Evolutionary conservation across 2,329 filamentous ascomycete genomes (phyloP), one percentile per base, ranked within the genome.

Genomic region (Sclerotinia sclerotiorum): DNA sequence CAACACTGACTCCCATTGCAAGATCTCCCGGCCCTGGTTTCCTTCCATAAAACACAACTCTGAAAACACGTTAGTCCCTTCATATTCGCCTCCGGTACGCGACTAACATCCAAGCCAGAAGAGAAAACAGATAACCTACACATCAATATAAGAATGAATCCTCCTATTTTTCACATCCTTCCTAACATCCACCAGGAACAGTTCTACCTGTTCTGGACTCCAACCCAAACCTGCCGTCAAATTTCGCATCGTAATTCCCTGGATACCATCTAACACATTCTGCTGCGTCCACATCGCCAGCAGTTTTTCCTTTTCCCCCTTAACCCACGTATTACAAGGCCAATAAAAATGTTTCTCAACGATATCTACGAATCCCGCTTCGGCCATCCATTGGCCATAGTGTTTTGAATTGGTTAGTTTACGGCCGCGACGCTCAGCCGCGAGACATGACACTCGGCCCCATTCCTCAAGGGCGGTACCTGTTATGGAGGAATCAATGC

Each of bases 321-420:
- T 82, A 0, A 84, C 82, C 84, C 85, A 87, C 15, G 79, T 74
- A 71, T 83, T 84, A 46, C 79, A 79, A 0, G 85, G 84, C 77
- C 84, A 82, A 74, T 82, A 83, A 72, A 79, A 83, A 7, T 82
- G 73, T 2, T 80, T 76, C 73, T 85, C 82, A 0, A 77, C 76
- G 0, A 88, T 81, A 66, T 86, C 81, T 56, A 80, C 77, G 70
- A 88, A 88, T 0, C 86, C 86, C 0, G 82, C 84, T 17, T 83
- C 82, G 3, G 78, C 76, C 72, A 87, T 79, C 66, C 81, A 79
- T 5, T 67, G 65, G 32, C 69, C 70, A 68, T 73, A 74, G 15
- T 68, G 49, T 78, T 76, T 65, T 80, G 79, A 71, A 51, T 72
- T 74, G 1, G 51, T 64, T 27, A 54, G 55, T 24, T 65, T 54